phyloP scores from a whole-genome alignment of 2,329 filamentous ascomycete species.

The Paecilomyces dactylethromorphus region DNA sequence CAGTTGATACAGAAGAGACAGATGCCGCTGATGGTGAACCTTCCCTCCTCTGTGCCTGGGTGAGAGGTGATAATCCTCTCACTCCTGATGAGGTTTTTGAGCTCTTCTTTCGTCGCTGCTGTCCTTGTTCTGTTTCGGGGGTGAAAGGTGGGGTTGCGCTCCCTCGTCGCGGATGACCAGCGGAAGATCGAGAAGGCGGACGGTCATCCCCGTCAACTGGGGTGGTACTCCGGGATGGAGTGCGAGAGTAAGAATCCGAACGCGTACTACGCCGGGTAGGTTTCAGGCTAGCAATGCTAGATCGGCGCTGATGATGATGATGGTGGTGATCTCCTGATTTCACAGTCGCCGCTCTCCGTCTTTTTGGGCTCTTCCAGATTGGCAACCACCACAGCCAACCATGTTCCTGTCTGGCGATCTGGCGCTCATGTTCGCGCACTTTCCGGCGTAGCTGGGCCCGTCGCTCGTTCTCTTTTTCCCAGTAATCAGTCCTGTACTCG shows the following conservation, averaged over 20 bases:
- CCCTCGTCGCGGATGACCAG: conserved; percentile 22
- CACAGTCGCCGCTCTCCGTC: conserved; percentile 20
- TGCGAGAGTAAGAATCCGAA: conserved; percentile 36
- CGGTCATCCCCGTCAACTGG: conserved; percentile 6
- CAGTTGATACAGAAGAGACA: not conserved
- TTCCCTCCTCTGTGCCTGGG: conserved; percentile 31
- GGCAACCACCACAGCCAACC: conserved; percentile 84
- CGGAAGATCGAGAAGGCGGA: not conserved
- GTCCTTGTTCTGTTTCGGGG: conserved; percentile 16
- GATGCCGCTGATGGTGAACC: conserved; percentile 20
- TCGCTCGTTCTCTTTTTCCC: conserved; percentile 93
- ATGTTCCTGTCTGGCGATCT: conserved; percentile 60
- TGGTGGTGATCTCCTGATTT: conserved; percentile 17
- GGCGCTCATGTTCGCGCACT: conserved; percentile 61
- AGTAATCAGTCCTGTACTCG: conserved; percentile 86
- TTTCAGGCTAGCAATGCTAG: conserved; percentile 23
- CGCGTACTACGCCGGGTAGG: conserved; percentile 24
- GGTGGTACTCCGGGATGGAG: conserved; percentile 37
- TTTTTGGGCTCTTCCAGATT: conserved; percentile 32
- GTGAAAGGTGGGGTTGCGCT: conserved; percentile 23
- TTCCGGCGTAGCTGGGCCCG: conserved; percentile 65
- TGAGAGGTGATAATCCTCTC: conserved; percentile 27
- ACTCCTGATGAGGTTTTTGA: conserved; percentile 14
- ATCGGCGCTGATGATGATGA: conserved; percentile 19
- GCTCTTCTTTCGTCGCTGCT: conserved; percentile 21